Percentiles rank a stretch among this genome's conserved stretches.
These are phyloP conservation scores for Globisporangium irregulare DNA, from an alignment of 352 stramenopile genomes.

Conservation along the genomic window DNA sequence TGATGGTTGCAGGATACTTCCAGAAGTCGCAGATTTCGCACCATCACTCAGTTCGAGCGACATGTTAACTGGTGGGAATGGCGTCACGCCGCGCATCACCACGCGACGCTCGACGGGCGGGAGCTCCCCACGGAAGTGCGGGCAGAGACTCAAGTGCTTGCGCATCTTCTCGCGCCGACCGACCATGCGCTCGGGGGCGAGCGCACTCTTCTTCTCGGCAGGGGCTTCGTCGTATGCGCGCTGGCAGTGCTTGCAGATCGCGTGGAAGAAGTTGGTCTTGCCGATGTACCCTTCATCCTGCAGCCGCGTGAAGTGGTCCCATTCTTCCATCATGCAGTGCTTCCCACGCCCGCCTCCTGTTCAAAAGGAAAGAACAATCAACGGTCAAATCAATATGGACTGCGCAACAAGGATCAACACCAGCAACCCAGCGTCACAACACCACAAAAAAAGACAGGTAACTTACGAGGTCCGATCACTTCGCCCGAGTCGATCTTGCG, in stretches of 20 bases:
- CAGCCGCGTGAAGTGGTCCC: slow-evolving; percentile 71
- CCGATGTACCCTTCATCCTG: slow-evolving; percentile 79
- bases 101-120: slow-evolving; percentile 43
- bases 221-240: slow-evolving; percentile 49
- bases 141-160: slow-evolving; percentile 61
- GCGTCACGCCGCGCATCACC: background rate
- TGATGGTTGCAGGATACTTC: background rate
- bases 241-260: slow-evolving; percentile 70
- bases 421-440: background rate
- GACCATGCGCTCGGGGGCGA: slow-evolving; percentile 65
- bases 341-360: slow-evolving; percentile 49
- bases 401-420: background rate
- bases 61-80: slow-evolving; percentile 13
- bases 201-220: slow-evolving; percentile 48
- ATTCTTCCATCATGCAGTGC: slow-evolving; percentile 84
- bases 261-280: slow-evolving; percentile 82
- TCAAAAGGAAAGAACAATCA: background rate
- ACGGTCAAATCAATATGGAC: background rate
- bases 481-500: slow-evolving; percentile 33
- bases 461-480: slow-evolving; percentile 30
- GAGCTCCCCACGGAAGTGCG: slow-evolving; percentile 65
- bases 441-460: background rate
- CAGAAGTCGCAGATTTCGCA: background rate
- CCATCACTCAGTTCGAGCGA: slow-evolving; percentile 5
- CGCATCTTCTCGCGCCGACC: slow-evolving; percentile 76